Conservation (phyloP, 306 rosid genomes). For the Hylodesmum podocarpum region DNA sequence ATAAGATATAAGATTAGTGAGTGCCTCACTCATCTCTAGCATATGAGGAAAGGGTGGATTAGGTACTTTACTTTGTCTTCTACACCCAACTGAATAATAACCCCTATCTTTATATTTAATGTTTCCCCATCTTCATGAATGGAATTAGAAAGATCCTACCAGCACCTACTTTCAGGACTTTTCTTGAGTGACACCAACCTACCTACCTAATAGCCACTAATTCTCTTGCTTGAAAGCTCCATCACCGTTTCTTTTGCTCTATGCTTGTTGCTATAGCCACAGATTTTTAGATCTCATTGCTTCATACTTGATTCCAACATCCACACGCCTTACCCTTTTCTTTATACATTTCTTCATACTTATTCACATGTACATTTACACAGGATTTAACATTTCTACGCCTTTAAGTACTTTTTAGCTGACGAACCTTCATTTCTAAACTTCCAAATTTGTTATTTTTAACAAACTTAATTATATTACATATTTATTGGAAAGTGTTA, state of each 20-base stretch:
- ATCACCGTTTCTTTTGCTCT: conserved; percentile 5
- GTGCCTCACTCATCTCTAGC: neutral
- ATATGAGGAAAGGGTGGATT: conserved; percentile 29
- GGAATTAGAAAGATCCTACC: conserved; percentile 47
- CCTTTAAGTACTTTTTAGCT: too few species aligned
- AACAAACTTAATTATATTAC: too few species aligned
- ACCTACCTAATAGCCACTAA: conserved; percentile 41
- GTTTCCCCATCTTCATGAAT: conserved; percentile 32
- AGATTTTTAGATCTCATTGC: neutral
- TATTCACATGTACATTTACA: too few species aligned
- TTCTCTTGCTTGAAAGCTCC: conserved; percentile 37
- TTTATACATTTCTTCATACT: neutral
- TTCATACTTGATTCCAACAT: neutral
- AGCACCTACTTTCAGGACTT: conserved; percentile 59
- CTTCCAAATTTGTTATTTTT: too few species aligned
- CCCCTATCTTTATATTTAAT: conserved; percentile 28
- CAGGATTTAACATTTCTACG: too few species aligned
- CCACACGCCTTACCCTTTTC: neutral
- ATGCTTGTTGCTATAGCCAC: neutral
- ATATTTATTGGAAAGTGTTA: too few species aligned
- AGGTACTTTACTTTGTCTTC: conserved; percentile 21
- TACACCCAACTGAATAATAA: neutral
- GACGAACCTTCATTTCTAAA: too few species aligned
- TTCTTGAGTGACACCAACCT: conserved; percentile 40
- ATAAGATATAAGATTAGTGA: neutral